These are phyloP conservation scores for Epichloe typhina DNA, from an alignment of 2,329 filamentous ascomycete genomes.

Conservation along the genomic window DNA sequence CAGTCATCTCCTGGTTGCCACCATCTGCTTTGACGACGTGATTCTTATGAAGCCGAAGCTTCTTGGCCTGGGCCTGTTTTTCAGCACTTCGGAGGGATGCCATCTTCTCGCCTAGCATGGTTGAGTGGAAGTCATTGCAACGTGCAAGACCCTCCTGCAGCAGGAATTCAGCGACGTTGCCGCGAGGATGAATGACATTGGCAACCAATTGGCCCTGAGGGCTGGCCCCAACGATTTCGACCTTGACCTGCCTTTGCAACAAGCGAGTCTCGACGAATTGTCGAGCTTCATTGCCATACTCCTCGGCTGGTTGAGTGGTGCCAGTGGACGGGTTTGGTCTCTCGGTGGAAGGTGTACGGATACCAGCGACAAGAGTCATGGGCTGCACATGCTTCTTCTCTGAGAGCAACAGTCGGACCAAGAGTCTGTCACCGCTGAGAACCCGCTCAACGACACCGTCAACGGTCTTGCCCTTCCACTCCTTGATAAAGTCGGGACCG, in stretches of 20 bases:
- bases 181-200: slow-evolving; percentile 72
- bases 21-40: slow-evolving; percentile 58
- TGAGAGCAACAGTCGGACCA: slow-evolving; percentile 67
- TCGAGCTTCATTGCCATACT: slow-evolving; percentile 79
- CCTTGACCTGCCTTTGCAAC: slow-evolving; percentile 72
- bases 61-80: slow-evolving; percentile 65
- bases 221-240: slow-evolving; percentile 73
- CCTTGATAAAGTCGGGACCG: slow-evolving; percentile 64
- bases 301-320: slow-evolving; percentile 72
- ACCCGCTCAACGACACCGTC: slow-evolving; percentile 85
- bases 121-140: slow-evolving; percentile 93
- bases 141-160: slow-evolving; percentile 80
- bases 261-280: slow-evolving; percentile 76
- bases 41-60: slow-evolving; percentile 69
- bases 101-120: slow-evolving; percentile 83
- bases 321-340: slow-evolving; percentile 67
- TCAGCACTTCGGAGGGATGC: slow-evolving; percentile 72
- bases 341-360: slow-evolving; percentile 82
- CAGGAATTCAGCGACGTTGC: slow-evolving; percentile 85
- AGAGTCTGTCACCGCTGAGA: slow-evolving; percentile 77
- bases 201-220: slow-evolving; percentile 88
- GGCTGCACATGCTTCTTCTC: slow-evolving; percentile 81
- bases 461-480: slow-evolving; percentile 75
- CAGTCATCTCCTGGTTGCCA: slow-evolving; percentile 63
- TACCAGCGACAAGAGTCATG: slow-evolving; percentile 76